phyloP scores from a whole-genome alignment of 441 rosid species.

The Melastoma candidum region DNA sequence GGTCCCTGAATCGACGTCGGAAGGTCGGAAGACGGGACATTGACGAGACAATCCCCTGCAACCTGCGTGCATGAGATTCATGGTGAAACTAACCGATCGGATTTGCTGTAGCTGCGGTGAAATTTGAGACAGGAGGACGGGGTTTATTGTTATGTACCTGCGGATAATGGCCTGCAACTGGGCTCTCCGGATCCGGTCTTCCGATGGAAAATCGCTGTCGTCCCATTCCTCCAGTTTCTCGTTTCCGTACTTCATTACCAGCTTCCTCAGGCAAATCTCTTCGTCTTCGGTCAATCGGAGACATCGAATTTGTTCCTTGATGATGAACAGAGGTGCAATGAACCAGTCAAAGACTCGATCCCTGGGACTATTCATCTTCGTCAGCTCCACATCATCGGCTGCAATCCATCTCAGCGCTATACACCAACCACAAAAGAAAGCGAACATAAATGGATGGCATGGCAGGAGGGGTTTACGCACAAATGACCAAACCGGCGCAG shows the following conservation, averaged over 20 bases:
- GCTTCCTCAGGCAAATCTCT: constrained; percentile 42
- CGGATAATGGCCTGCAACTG: constrained; percentile 76
- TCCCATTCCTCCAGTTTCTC: constrained; percentile 70
- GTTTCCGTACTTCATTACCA: constrained; percentile 40
- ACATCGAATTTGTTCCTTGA: constrained; percentile 73
- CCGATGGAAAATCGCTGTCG: constrained; percentile 40
- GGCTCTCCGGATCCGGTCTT: constrained; percentile 53
- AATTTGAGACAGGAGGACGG: not conserved
- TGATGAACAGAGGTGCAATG: constrained; percentile 50
- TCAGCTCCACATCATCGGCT: constrained; percentile 64
- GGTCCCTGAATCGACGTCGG: constrained; percentile 52
- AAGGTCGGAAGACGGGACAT: constrained; percentile 72
- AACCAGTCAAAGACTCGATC: constrained; percentile 66
- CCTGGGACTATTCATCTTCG: constrained; percentile 42
- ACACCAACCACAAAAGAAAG: not conserved
- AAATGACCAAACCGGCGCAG: constrained; percentile 56
- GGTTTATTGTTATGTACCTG: constrained; percentile 28
- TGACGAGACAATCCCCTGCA: constrained; percentile 70
- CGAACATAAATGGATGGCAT: not conserved
- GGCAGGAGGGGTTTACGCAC: constrained; percentile 30
- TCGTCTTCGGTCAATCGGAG: constrained; percentile 43
- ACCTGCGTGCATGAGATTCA: constrained; percentile 21
- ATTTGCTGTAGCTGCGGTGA: not conserved
- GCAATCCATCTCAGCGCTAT: constrained; percentile 5
- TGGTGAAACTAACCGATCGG: not conserved